phyloP scores from a whole-genome alignment of 257 asterid genomes.

The Voacanga thouarsii region DNA sequence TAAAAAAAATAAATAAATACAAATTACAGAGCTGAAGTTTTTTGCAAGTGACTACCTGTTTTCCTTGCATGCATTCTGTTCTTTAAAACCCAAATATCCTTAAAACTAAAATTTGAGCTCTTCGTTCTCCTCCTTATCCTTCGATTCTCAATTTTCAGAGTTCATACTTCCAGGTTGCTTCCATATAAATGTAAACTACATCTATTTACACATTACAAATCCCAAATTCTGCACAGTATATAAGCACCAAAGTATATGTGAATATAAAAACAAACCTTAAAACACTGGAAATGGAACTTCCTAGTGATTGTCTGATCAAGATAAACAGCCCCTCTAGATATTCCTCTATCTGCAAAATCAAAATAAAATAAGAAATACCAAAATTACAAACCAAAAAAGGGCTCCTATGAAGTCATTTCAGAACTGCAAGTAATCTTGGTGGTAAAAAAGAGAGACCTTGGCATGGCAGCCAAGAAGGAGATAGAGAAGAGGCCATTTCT shows the following conservation, averaged over 20 bases:
- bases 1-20: background rate
- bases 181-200: background rate
- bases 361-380: background rate
- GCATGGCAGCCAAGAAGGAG: slow-evolving; percentile 16
- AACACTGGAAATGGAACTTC: slow-evolving; percentile 4
- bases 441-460: slow-evolving; percentile 2
- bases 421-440: background rate
- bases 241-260: background rate
- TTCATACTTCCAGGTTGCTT: background rate
- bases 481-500: slow-evolving; percentile 13
- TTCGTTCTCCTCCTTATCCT: background rate
- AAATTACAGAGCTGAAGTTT: background rate
- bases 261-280: slow-evolving; percentile 14
- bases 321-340: slow-evolving; percentile 11
- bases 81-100: background rate
- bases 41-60: background rate
- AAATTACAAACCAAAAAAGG: background rate
- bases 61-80: background rate
- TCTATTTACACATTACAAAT: background rate
- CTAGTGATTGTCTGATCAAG: slow-evolving; percentile 13
- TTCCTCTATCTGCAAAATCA: slow-evolving; percentile 29
- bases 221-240: background rate
- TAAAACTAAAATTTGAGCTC: background rate
- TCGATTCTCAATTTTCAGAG: background rate
- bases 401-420: background rate